Percentiles rank a stretch among this genome's conserved stretches.
Conservation (phyloP, 257 asterid species). For the Salvia splendens region DNA sequence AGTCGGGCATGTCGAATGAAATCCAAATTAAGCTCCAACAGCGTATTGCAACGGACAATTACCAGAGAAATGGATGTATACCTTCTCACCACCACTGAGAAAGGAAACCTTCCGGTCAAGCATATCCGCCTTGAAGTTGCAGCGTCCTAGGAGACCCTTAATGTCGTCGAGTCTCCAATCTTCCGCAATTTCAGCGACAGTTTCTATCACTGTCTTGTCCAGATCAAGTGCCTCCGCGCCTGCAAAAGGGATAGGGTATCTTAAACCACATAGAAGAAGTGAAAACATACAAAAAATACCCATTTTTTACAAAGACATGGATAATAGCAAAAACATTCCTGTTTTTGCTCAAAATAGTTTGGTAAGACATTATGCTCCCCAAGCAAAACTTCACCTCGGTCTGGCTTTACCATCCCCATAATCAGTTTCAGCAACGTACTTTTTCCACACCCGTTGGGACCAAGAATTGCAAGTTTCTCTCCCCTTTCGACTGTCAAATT, state of each 20-base stretch:
- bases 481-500: slow-evolving; percentile 82
- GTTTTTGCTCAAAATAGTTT: slow-evolving; percentile 97
- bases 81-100: slow-evolving; percentile 99
- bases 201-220: slow-evolving; percentile 67
- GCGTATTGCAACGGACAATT: not conserved
- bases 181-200: slow-evolving; percentile 90
- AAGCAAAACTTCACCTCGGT: slow-evolving; percentile 65
- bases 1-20: slow-evolving; percentile 76
- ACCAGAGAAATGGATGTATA: slow-evolving; percentile 25
- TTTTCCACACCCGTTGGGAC: slow-evolving; percentile 98
- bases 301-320: not conserved
- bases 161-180: slow-evolving; percentile 98
- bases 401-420: slow-evolving; percentile 77
- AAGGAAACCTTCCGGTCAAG: slow-evolving; percentile 88
- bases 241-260: slow-evolving; percentile 31
- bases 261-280: not conserved
- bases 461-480: slow-evolving; percentile 92
- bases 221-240: slow-evolving; percentile 99
- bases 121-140: slow-evolving; percentile 81
- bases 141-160: slow-evolving; percentile 94
- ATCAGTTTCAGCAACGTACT: slow-evolving; percentile 91
- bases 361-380: slow-evolving; percentile 95
- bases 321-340: slow-evolving; percentile 46
- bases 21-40: not conserved
- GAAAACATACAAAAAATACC: not conserved